phyloP scores from a whole-genome alignment of 805 yeast species.

The Novakomyces olei region DNA sequence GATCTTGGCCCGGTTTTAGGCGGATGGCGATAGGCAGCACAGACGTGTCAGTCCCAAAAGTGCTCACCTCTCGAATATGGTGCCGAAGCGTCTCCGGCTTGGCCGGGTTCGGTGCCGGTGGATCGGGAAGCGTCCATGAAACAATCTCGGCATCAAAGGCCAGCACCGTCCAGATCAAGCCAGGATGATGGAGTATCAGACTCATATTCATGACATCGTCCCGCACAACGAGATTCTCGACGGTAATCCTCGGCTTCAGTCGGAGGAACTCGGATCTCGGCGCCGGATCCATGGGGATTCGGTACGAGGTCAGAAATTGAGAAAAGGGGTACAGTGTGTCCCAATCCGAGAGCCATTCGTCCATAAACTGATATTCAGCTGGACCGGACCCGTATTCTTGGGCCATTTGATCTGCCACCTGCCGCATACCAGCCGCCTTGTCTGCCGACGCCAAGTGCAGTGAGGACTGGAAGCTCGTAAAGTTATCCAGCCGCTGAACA shows the following conservation, averaged over 20 bases:
- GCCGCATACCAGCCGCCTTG: slow-evolving; percentile 1
- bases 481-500: slow-evolving; percentile 1
- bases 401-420: not conserved
- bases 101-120: no score
- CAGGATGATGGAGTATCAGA: slow-evolving; percentile 1
- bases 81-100: not conserved
- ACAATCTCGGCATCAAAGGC: slow-evolving; percentile 2
- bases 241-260: not conserved
- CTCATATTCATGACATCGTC: not conserved
- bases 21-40: no score
- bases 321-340: slow-evolving; percentile 3
- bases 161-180: slow-evolving; percentile 1
- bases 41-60: slow-evolving; percentile 1
- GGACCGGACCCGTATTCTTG: not conserved
- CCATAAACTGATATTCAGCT: not conserved
- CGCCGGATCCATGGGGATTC: not conserved
- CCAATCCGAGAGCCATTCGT: slow-evolving; percentile 4
- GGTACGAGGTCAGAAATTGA: slow-evolving; percentile 1
- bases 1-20: no score
- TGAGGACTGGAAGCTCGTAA: slow-evolving; percentile 1
- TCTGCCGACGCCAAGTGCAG: slow-evolving; percentile 2
- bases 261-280: not conserved
- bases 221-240: not conserved
- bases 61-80: slow-evolving; percentile 3
- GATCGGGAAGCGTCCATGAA: slow-evolving; percentile 2